These are phyloP conservation scores for Yamadazyma akitaensis DNA, from an alignment of 805 yeast species.

Conservation along the genomic window DNA sequence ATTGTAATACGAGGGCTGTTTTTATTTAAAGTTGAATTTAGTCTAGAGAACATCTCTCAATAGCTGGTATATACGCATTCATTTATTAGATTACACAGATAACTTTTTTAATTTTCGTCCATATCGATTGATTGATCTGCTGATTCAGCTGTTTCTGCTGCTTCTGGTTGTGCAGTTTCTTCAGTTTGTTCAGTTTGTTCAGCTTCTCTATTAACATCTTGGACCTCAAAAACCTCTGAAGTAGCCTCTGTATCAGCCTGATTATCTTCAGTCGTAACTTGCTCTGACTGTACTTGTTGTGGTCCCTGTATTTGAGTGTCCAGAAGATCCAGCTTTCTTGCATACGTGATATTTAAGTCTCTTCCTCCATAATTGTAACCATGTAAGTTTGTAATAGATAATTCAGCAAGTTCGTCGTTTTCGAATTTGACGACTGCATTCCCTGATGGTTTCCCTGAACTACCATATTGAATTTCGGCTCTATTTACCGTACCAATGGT, in stretches of 20 bases:
- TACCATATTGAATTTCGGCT: slow-evolving; percentile 66
- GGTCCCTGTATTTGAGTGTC: not conserved
- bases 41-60: no score
- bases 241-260: not conserved
- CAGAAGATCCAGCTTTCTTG: slow-evolving; percentile 27
- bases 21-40: no score
- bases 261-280: not conserved
- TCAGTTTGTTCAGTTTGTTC: not conserved
- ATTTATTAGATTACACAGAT: not conserved
- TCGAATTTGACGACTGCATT: slow-evolving; percentile 81
- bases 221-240: not conserved
- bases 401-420: slow-evolving; percentile 61
- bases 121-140: not conserved
- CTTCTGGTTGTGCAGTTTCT: not conserved
- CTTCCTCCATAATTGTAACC: slow-evolving; percentile 85
- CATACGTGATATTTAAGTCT: slow-evolving; percentile 65
- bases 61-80: not conserved
- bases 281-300: not conserved
- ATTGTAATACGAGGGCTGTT: no score
- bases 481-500: slow-evolving; percentile 71
- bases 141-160: not conserved
- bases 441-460: slow-evolving; percentile 68
- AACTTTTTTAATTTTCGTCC: not conserved
- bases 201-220: not conserved
- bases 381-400: slow-evolving; percentile 71